Base-by-base conservation (phyloP, 106 monocot genomes). In the Dendrobium nobile region DNA sequence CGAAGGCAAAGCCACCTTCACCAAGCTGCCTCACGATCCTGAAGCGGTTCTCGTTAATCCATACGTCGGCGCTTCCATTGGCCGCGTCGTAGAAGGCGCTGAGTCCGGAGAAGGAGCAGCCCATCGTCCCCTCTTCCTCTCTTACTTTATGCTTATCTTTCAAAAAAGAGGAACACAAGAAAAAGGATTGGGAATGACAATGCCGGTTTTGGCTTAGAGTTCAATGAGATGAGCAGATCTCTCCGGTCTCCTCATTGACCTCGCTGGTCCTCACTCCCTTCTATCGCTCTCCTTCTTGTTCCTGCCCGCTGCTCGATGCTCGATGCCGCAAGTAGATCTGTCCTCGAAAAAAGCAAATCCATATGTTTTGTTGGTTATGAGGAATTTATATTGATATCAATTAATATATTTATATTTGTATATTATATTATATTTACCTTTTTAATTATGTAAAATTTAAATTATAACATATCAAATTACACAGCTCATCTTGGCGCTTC, bases 21-120 rank as follows among this genome's bases (percentile, higher is more conserved):
- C 98, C 98, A 44, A 99, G 86, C 86, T 92, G 98, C 77, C 87
- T 82, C 67, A 99, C 45, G 85, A 99, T 93, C 78, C 87, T 83
- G 85, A 99, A 99, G 27, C 98, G 86, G 81, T 88, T 92, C 83
- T 95, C 88, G 88, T 99, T 99, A 88, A 99, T 95, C 98, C 98
- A 95, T 18, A 99, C 91, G 42, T 99, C 98, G 22, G 91, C 93
- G 24, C 87, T 89, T 31, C 91, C 89, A 43, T 93, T 93, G 37
- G 87, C 91, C n/a, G 98, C 91, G 79, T 93, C 91, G 85, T 99
- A 93, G 78, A 95, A 76, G 22, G 98, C 92, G 79, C 90, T 93
- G 67, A 99, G 85, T 47, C 95, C 98, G 65, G 95, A 99, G 86
- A 99, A 90, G 68, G 98, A 95, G 88, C 98, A 99, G 13, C 98